Percentiles rank a stretch among this genome's conserved stretches.
phyloP scores from a whole-genome alignment of 1,284 basidiomycete species.

The Heterobasidion occidentale region DNA sequence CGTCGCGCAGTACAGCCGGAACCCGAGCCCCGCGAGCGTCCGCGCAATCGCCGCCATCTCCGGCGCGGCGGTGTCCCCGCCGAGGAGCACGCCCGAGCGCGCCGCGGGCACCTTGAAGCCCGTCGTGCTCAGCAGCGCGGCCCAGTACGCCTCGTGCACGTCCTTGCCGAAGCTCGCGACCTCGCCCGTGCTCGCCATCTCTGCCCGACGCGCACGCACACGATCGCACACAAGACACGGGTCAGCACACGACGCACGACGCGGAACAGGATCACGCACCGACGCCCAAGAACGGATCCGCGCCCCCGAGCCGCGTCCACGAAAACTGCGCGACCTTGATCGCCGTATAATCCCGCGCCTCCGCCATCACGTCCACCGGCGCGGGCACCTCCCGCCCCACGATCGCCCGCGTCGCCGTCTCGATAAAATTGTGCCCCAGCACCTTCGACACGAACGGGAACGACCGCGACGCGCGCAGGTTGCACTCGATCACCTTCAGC shows the following conservation, averaged over 20 bases:
- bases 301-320: slow-evolving; percentile 92
- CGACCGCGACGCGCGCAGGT: slow-evolving; percentile 93
- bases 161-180: slow-evolving; percentile 97
- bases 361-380: slow-evolving; percentile 90
- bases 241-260: background rate
- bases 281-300: slow-evolving; percentile 95
- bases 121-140: slow-evolving; percentile 80
- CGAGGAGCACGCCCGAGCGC: slow-evolving; percentile 82
- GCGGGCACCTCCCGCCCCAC: slow-evolving; percentile 85
- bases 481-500: slow-evolving; percentile 99
- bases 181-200: slow-evolving; percentile 99
- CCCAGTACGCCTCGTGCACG: slow-evolving; percentile 96
- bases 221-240: background rate
- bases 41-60: slow-evolving; percentile 81
- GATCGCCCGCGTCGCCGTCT: slow-evolving; percentile 91
- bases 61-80: slow-evolving; percentile 78
- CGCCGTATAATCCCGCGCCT: slow-evolving; percentile 87
- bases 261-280: no score
- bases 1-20: slow-evolving; percentile 90
- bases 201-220: slow-evolving; percentile 28
- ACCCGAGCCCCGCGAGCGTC: slow-evolving; percentile 72
- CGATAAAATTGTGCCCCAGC: slow-evolving; percentile 94
- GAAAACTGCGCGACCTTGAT: slow-evolving; percentile 99
- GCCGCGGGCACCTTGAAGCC: slow-evolving; percentile 84
- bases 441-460: slow-evolving; percentile 99